These are phyloP conservation scores for Mycena vulgaris DNA, from an alignment of 768 basidiomycete genomes.

Conservation along the genomic window DNA sequence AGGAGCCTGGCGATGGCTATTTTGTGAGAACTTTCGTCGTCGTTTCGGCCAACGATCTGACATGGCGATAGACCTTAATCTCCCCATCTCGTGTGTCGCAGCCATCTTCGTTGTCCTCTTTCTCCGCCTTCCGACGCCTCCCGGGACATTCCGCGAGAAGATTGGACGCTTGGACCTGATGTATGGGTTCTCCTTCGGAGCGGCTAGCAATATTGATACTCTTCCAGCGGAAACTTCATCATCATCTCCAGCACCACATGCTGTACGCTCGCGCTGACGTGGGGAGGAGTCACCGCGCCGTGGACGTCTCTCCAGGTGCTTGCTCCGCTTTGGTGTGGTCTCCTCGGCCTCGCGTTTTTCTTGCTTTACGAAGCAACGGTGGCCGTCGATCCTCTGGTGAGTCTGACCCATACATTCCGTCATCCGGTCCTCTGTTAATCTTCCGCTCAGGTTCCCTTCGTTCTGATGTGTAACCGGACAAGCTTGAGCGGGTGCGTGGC, in stretches of 20 bases:
- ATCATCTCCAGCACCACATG: slow-evolving; percentile 49
- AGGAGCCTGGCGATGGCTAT: slow-evolving; percentile 59
- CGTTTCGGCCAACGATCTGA: background rate
- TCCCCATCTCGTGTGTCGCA: slow-evolving; percentile 51
- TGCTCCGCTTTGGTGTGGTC: slow-evolving; percentile 58
- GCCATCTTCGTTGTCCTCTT: slow-evolving; percentile 46
- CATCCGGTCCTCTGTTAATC: background rate
- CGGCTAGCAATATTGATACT: background rate
- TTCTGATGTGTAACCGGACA: slow-evolving; percentile 50
- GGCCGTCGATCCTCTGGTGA: slow-evolving; percentile 52
- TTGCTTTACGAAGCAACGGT: slow-evolving; percentile 53
- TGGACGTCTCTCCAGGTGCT: slow-evolving; percentile 60
- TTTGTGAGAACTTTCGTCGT: slow-evolving; percentile 44
- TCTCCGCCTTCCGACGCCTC: slow-evolving; percentile 52
- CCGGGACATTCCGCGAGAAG: slow-evolving; percentile 50
- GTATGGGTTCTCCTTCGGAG: slow-evolving; percentile 35
- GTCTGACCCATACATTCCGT: slow-evolving; percentile 12
- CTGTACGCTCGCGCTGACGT: slow-evolving; percentile 52
- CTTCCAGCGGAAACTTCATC: slow-evolving; percentile 53
- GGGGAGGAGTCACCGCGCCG: slow-evolving; percentile 59
- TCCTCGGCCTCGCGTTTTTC: slow-evolving; percentile 54
- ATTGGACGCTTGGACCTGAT: slow-evolving; percentile 56
- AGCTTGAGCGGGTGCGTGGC: slow-evolving; percentile 35
- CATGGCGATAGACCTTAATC: slow-evolving; percentile 52
- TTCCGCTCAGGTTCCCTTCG: slow-evolving; percentile 48